These are phyloP conservation scores for Talaromyces sp. DNA, from an alignment of 2,329 filamentous ascomycete genomes.

Conservation along the genomic window DNA sequence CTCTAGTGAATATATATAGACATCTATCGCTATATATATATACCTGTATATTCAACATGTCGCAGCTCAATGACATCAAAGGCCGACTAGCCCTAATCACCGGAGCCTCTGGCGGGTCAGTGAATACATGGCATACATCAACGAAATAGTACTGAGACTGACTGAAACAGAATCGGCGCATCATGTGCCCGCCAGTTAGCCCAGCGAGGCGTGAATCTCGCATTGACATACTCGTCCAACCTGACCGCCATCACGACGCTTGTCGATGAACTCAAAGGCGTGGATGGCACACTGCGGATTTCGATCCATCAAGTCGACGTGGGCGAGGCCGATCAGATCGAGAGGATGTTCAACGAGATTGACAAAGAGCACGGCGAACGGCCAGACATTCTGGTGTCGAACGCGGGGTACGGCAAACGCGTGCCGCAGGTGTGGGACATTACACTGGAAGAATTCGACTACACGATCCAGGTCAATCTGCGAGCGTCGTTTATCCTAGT, in stretches of 20 bases:
- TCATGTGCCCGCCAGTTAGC: conserved; percentile 56
- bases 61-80: conserved; percentile 41
- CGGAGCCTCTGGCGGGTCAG: conserved; percentile 58
- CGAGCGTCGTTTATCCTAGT: conserved; percentile 59
- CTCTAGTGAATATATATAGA: not conserved
- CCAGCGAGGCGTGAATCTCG: conserved; percentile 49
- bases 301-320: conserved; percentile 58
- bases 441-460: conserved; percentile 59
- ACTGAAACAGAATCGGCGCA: conserved; percentile 51
- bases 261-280: conserved; percentile 36
- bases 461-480: conserved; percentile 59
- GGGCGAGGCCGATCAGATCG: conserved; percentile 49
- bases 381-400: conserved; percentile 62
- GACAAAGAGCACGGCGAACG: conserved; percentile 37
- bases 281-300: conserved; percentile 37
- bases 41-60: not conserved
- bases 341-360: conserved; percentile 53
- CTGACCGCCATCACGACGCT: conserved; percentile 44
- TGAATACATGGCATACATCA: not conserved
- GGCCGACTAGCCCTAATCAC: conserved; percentile 57
- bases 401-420: conserved; percentile 64
- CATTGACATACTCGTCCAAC: conserved; percentile 56
- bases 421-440: conserved; percentile 56
- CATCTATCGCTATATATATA: not conserved
- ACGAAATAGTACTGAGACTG: not conserved